These are phyloP conservation scores for Pichia sp. DNA, from an alignment of 1,139 yeast species.

Conservation along the genomic window DNA sequence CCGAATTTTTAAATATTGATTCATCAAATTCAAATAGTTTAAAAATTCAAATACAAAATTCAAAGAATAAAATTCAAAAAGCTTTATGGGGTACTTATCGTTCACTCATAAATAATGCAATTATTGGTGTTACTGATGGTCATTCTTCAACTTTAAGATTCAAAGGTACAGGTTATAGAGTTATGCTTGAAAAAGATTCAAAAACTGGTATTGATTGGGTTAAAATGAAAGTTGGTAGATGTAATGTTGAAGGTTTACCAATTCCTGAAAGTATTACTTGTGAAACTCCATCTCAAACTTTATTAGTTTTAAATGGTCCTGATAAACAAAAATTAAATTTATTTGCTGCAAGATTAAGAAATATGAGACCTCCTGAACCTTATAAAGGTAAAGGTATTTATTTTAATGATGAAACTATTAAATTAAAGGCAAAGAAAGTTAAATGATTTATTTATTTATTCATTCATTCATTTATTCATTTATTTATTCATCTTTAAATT, in stretches of 20 bases:
- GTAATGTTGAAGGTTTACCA: conserved; percentile 56
- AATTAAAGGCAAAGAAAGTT: conserved; percentile 85
- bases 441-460: conserved; percentile 41
- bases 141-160: conserved; percentile 82
- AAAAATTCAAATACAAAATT: conserved; percentile 50
- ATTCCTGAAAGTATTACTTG: conserved; percentile 77
- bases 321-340: conserved; percentile 83
- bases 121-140: conserved; percentile 88
- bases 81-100: conserved; percentile 96
- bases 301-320: conserved; percentile 78
- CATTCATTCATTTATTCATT: background rate
- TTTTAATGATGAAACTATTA: conserved; percentile 85
- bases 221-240: conserved; percentile 78
- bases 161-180: conserved; percentile 97
- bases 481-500: background rate
- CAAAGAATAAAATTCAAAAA: conserved; percentile 60
- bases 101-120: conserved; percentile 67
- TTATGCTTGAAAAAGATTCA: conserved; percentile 45
- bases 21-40: conserved; percentile 28
- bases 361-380: conserved; percentile 93
- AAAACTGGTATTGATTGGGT: conserved; percentile 55
- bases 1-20: conserved; percentile 52
- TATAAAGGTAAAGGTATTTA: conserved; percentile 98
- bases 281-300: conserved; percentile 78
- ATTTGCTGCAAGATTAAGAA: conserved; percentile 85